Conservation (phyloP, 2,329 filamentous ascomycete genomes). For the Ampelomyces quisqualis region DNA sequence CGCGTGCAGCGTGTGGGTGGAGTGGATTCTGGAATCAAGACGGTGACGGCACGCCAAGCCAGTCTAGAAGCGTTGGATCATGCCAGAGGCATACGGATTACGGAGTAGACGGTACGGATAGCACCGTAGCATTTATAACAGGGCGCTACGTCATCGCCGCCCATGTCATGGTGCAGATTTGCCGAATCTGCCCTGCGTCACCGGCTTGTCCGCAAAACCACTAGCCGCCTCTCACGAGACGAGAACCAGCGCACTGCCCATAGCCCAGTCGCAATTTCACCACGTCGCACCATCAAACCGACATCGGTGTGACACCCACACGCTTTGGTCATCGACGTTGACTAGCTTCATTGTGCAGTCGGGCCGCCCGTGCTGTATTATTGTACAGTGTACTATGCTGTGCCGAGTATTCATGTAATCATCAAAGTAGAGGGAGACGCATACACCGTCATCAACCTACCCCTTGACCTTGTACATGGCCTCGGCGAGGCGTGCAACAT, state of each 20-base stretch:
- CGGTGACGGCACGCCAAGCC: conserved; percentile 28
- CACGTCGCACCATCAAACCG: too few species aligned
- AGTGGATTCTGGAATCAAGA: too few species aligned
- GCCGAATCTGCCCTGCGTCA: conserved; percentile 1
- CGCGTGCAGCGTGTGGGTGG: too few species aligned
- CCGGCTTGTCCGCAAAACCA: background rate
- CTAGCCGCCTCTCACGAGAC: background rate
- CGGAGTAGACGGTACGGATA: too few species aligned
- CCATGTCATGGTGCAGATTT: conserved; percentile 2
- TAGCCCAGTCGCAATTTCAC: too few species aligned
- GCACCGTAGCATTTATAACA: too few species aligned
- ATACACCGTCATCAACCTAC: conserved; percentile 26
- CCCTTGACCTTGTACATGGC: conserved; percentile 82
- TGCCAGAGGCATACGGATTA: too few species aligned
- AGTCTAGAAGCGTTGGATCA: conserved; percentile 38
- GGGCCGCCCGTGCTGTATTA: conserved; percentile 14
- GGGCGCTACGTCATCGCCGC: too few species aligned
- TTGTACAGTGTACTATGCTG: conserved; percentile 15
- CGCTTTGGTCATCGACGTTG: too few species aligned
- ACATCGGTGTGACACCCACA: too few species aligned
- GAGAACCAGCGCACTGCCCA: too few species aligned
- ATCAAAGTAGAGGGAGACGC: conserved; percentile 11
- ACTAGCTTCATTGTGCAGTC: conserved; percentile 9
- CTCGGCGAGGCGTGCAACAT: conserved; percentile 78
- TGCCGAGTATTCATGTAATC: conserved; percentile 7